phyloP scores from a whole-genome alignment of 2,329 filamentous ascomycete genomes.

The Celoporthe dispersa region DNA sequence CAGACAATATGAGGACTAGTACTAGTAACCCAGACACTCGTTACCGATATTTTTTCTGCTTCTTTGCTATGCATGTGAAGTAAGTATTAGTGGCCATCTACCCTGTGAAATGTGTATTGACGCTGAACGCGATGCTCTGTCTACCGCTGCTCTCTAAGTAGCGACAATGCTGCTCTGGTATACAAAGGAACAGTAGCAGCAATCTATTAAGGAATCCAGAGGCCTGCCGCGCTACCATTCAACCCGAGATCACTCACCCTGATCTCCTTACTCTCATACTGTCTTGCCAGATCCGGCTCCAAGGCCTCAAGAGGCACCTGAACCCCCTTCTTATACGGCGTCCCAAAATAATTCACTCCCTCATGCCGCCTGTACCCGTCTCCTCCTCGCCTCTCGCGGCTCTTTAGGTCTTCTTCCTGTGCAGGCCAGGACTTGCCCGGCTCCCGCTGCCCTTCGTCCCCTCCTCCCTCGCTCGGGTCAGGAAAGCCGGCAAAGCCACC shows the following conservation, averaged over 20 bases:
- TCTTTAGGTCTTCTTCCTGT: slow-evolving; percentile 17
- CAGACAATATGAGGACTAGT: neutral
- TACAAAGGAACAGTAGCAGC: too few species aligned
- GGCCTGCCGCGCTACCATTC: slow-evolving; percentile 31
- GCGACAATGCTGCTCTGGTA: neutral
- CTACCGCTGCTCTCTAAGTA: neutral
- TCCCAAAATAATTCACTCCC: slow-evolving; percentile 32
- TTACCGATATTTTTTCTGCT: neutral
- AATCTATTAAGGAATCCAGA: slow-evolving; percentile 24
- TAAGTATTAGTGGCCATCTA: neutral
- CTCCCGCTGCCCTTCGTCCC: neutral
- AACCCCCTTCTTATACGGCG: slow-evolving; percentile 29
- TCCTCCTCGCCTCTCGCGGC: slow-evolving; percentile 11
- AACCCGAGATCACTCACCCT: slow-evolving; percentile 31
- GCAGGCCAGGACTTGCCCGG: slow-evolving; percentile 16
- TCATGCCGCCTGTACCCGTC: slow-evolving; percentile 23
- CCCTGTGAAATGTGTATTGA: neutral
- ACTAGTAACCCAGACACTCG: neutral
- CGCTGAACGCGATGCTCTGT: neutral
- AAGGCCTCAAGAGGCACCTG: slow-evolving; percentile 23
- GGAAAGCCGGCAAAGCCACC: slow-evolving; percentile 30
- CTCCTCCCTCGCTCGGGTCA: neutral
- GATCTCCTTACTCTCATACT: slow-evolving; percentile 28
- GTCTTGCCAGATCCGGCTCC: slow-evolving; percentile 25
- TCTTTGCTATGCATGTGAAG: neutral